Conservation (phyloP, 352 stramenopile genomes). For the Phytophthora sojae region DNA sequence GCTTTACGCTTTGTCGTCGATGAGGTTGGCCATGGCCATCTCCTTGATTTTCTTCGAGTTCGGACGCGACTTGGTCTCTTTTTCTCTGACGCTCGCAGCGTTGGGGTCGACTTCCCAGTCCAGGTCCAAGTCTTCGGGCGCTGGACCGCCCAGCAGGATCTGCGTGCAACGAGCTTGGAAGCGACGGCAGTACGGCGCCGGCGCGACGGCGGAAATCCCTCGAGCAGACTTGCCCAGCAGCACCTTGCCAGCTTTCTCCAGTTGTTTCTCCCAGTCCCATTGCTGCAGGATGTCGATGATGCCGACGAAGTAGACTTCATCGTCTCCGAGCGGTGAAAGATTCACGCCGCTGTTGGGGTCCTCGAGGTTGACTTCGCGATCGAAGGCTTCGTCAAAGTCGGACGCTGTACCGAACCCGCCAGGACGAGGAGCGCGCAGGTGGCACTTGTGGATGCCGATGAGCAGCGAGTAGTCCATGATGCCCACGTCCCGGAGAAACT, state of each 20-base stretch:
- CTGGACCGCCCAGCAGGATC: constrained; percentile 47
- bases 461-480: constrained; percentile 88
- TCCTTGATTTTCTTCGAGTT: constrained; percentile 40
- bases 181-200: constrained; percentile 69
- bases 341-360: constrained; percentile 32
- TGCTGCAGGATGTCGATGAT: constrained; percentile 90
- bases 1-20: constrained; percentile 34
- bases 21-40: constrained; percentile 22
- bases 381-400: constrained; percentile 32
- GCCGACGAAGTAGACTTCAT: constrained; percentile 83
- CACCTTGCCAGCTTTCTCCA: constrained; percentile 80
- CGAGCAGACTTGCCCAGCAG: constrained; percentile 68
- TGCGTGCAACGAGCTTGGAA: constrained; percentile 69
- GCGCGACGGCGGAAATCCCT: constrained; percentile 72
- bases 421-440: constrained; percentile 33
- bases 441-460: constrained; percentile 74
- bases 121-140: constrained; percentile 41
- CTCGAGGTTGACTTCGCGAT: constrained; percentile 27
- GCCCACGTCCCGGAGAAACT: constrained; percentile 71
- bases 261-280: constrained; percentile 84
- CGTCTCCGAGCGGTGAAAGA: constrained; percentile 30
- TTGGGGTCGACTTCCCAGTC: constrained; percentile 36
- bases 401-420: constrained; percentile 4
- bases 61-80: constrained; percentile 26
- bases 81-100: not conserved